Base-by-base conservation (phyloP, 2,329 filamentous ascomycete genomes). In the Calonectria leucothoes region DNA sequence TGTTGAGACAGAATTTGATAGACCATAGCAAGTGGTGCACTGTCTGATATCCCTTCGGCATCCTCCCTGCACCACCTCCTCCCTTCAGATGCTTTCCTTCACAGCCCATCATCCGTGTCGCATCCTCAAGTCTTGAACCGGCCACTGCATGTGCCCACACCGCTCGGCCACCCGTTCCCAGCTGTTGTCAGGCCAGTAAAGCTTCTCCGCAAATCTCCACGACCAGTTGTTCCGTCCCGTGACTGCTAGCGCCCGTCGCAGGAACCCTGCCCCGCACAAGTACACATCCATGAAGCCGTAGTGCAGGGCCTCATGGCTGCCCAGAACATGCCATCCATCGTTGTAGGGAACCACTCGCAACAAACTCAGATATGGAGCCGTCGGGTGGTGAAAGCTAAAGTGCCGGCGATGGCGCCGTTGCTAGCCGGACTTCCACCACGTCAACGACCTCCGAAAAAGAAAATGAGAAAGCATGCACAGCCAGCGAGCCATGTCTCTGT, bases 391-490 rank as follows among this genome's bases (percentile, higher is more conserved):
- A 48, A 82, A 80, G 23, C 76, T 78, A 71, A 82, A 81, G 71
- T 82, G 81, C 27, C 65, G 39, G 78, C 77, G 45, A 83, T 77
- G 14, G 59, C 31, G 2, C 76, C 76, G 4, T 81, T 79, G 12
- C 71, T 71, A 12, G 82, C 81, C 80, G 74, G n/a, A 83, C 78
- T 65, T 75, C 78, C 37, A 83, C 75, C 17, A 82, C 78, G 63
- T 83, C 81, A 31, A 82, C 51, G 68, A 82, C 81, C 64, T 83
- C 81, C 67, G 82, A 82, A 49, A 83, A 78, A 66, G 82, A 82
- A 49, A 83, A 78, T 66, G 82, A 83, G 57, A 79, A 82, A 11
- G 75, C 67, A 57, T 82, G 80, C 77, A 83, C 8, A 80, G 37
- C 15, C 55, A 49, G 20, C 74, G 70, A 20, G 69, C 52, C 6